These are phyloP conservation scores for Rhododendron henanense DNA, from an alignment of 148 eudicot species.

Conservation along the genomic window DNA sequence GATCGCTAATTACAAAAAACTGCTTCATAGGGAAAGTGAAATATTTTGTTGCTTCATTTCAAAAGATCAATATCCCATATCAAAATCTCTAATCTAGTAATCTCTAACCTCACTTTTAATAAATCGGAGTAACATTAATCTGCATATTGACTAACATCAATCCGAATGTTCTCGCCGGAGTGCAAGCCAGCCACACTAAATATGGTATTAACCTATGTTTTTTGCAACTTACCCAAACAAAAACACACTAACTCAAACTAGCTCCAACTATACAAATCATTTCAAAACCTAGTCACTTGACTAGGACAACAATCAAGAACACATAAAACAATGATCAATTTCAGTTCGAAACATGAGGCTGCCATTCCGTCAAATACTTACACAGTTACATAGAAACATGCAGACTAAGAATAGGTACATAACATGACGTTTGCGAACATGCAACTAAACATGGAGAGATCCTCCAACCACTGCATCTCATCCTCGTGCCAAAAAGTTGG, in stretches of 20 bases:
- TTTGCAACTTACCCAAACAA: neutral
- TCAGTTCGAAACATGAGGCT: neutral
- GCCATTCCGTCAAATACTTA: neutral
- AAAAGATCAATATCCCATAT: neutral
- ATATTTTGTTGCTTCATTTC: neutral
- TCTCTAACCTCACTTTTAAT: neutral
- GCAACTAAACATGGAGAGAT: neutral
- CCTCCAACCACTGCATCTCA: neutral
- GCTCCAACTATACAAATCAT: neutral
- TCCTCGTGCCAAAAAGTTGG: neutral
- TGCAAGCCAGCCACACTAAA: neutral
- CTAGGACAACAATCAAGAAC: neutral
- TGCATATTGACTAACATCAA: neutral
- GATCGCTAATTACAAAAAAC: neutral
- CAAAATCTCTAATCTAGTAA: neutral
- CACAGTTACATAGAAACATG: neutral
- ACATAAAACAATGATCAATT: neutral
- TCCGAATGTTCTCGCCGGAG: too few relatives aligned
- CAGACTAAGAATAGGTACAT: neutral
- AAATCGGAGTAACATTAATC: neutral
- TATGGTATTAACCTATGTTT: neutral
- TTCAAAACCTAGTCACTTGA: neutral
- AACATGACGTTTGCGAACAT: neutral
- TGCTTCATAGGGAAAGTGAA: neutral
- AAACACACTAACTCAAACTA: neutral